Evolutionary conservation across 352 stramenopile species (phyloP), one percentile per base, ranked within the genome.

Genomic region (Pythium aristosporum): DNA sequence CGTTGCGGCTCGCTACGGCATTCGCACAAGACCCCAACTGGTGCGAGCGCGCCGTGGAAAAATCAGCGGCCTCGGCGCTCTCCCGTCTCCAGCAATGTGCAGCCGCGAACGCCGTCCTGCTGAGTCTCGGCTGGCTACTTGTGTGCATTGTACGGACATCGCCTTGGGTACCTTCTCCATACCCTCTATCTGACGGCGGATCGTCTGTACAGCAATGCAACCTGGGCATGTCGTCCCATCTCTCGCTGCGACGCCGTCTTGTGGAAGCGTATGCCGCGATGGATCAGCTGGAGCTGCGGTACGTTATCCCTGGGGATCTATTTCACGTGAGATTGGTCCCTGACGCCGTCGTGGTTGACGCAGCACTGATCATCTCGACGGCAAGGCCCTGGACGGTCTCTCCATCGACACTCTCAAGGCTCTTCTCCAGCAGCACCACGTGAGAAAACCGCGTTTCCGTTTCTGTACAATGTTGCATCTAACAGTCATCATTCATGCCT

Each of bases 371-470:
- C 75, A 87, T 32, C 49, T 91, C 1, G 50, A 80, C 9, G 78
- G 76, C 50, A 65, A 68, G 2, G 44, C 59, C 3, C 67, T 91
- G 25, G 77, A 86, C 46, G 32, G 25, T 2, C 60, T 77, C 10
- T 58, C 68, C 7, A 66, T 68, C 28, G 72, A 80, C 0, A 60
- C 71, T 0, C 66, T 91, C 9, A 88, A 86, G 50, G 69, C 76
- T 18, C 70, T 89, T 10, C 82, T 91, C 53, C 75, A 88, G 37
- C 68, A 74, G 25, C 78, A 90, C 61, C 71, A 90, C 61, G 81
- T 83, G 66, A 42, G 47, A 49, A 12, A 39, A 15, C n/a, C 48
- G 5, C 5, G 25, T 28, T 25, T 30, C 20, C 6, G 13, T 1
- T 44, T 65, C 23, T 6, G 8, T 44, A 2, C 7, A 3, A 6